A percentile compares a stretch with the other conserved stretches of the same genome.
Evolutionary conservation across 1,139 yeast species (phyloP).

Genomic region (Maudiozyma humilis): DNA sequence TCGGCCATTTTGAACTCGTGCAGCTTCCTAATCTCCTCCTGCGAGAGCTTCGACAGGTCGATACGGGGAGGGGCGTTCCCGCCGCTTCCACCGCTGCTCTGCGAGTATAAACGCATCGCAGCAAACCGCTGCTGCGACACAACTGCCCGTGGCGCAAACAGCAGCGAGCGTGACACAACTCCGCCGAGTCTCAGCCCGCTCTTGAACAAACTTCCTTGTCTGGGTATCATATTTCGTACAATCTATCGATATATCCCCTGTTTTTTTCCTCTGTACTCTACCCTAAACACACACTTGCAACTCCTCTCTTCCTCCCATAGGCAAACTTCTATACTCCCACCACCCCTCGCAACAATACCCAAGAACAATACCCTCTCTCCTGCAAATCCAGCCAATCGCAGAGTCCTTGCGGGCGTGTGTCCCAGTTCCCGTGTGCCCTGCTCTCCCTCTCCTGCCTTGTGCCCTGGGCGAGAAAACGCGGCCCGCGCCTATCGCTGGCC

Average conservation of each 20-base stretch:
- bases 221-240: neutral
- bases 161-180: neutral
- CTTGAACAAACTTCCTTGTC: neutral
- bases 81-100: too few relatives aligned
- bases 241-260: neutral
- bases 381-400: neutral
- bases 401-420: too few relatives aligned
- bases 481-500: too few relatives aligned
- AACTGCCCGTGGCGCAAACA: neutral
- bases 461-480: too few relatives aligned
- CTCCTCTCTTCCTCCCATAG: too few relatives aligned
- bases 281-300: too few relatives aligned
- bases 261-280: too few relatives aligned
- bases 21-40: constrained; percentile 31
- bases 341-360: neutral
- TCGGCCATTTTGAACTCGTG: constrained; percentile 30
- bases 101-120: neutral
- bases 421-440: too few relatives aligned
- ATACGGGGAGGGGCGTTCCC: constrained; percentile 6
- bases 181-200: neutral
- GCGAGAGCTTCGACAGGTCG: constrained; percentile 29
- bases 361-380: neutral
- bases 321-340: neutral
- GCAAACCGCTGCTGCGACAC: neutral
- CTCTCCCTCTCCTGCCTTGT: too few relatives aligned